Evolutionary conservation across 2,329 filamentous ascomycete genomes (phyloP).

Genomic region (Pseudomassariella vexata): DNA sequence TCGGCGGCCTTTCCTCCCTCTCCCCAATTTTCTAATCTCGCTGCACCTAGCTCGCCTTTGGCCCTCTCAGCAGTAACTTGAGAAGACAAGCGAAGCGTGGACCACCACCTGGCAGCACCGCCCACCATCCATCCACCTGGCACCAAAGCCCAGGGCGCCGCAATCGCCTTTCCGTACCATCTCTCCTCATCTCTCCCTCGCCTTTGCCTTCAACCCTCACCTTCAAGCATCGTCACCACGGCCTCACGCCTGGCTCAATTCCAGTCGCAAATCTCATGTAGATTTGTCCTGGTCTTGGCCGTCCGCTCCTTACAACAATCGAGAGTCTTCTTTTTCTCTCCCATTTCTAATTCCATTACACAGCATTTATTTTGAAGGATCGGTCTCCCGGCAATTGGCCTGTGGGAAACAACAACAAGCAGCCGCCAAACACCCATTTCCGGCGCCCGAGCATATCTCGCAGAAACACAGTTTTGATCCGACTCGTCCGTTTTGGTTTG

Average conservation of each 20-base stretch:
- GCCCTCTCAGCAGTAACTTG: no score
- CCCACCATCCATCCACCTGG: no score
- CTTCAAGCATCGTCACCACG: constrained; percentile 12
- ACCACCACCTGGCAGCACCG: no score
- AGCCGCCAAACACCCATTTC: no score
- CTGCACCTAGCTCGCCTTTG: no score
- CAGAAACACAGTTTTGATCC: no score
- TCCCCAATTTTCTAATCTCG: no score
- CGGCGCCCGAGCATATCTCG: no score
- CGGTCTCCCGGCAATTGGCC: constrained; percentile 2
- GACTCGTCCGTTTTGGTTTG: no score
- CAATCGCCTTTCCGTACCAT: constrained; percentile 21
- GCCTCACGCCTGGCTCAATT: constrained; percentile 53
- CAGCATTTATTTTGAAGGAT: constrained; percentile 20
- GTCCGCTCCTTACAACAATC: constrained; percentile 49
- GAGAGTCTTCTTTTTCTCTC: constrained; percentile 17
- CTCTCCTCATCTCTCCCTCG: constrained; percentile 20
- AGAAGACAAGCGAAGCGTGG: no score
- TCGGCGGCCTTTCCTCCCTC: no score
- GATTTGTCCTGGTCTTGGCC: constrained; percentile 54
- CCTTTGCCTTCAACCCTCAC: constrained; percentile 15
- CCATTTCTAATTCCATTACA: constrained; percentile 16
- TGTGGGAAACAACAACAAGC: constrained; percentile 6
- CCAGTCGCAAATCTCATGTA: constrained; percentile 43
- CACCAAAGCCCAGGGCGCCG: no score